Evolutionary conservation across 345 rosid species (phyloP), one percentile per base, ranked within the genome.

Genomic region (Crucihimalaya himalaica): DNA sequence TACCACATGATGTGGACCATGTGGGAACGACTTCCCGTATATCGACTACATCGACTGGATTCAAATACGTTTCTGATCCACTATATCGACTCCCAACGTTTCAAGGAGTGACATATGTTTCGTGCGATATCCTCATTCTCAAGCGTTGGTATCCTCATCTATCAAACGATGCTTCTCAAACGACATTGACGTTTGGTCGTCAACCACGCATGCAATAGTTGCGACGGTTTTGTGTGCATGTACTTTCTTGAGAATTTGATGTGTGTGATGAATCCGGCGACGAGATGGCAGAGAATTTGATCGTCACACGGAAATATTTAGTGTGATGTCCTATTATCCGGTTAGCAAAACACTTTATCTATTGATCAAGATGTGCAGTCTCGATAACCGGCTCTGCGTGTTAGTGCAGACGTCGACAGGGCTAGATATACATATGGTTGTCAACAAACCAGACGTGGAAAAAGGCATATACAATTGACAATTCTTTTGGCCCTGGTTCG

Each of bases 201-300:
- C 34, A 11, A 53, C 34, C 57, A 12, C 4, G 18, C 32, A n/a
- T n/a, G n/a, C n/a, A 31, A 25, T 10, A 52, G 57, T 23, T 64
- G 54, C 2, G 18, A 64, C 8, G 27, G 40, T 64, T 19, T 65
- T 20, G 58, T 34, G 43, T 66, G 70, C 59, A 50, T 48, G 2
- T 50, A 64, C 3, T 18, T 32, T 48, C 27, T 16, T 64, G 39
- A 43, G 14, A 51, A 0, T 14, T 51, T 51, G 16, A 51, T 51
- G 56, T 13, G 31, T 51, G 56, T 51, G 5, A 53, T 25, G 18
- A 53, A 53, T 13, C 58, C 19, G 4, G 58, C 11, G 11, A 53
- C 34, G 5, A 53, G 34, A 27, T 53, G 58, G 57, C 57, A 52
- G 57, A 52, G 32, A 52, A 52, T n/a, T n/a, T n/a, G n/a, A n/a